A percentile compares a stretch with the other conserved stretches of the same genome.
phyloP scores from a whole-genome alignment of 2,329 filamentous ascomycete genomes.

The Colletotrichum higginsianum region DNA sequence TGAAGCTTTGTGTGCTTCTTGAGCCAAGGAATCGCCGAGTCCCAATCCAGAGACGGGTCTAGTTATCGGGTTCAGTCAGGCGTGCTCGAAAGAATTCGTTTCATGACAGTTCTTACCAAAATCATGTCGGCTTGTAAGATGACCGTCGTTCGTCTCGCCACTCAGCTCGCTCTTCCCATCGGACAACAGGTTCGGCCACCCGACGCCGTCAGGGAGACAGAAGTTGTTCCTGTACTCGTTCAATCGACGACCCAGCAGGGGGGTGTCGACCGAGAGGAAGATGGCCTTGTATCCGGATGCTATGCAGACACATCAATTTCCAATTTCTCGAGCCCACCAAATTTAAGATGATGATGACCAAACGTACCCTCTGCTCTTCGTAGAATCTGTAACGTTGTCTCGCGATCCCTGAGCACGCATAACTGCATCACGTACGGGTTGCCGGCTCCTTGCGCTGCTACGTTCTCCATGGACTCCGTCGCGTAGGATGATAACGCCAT shows the following conservation, averaged over 20 bases:
- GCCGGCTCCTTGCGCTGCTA: slow-evolving; percentile 54
- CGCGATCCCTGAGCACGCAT: slow-evolving; percentile 65
- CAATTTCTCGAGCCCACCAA: no score
- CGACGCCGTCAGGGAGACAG: slow-evolving; percentile 36
- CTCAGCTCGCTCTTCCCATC: slow-evolving; percentile 44
- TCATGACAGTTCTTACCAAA: not conserved
- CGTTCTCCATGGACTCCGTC: slow-evolving; percentile 61
- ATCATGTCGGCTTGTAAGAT: slow-evolving; percentile 6
- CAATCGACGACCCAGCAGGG: slow-evolving; percentile 66
- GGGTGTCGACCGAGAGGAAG: slow-evolving; percentile 69
- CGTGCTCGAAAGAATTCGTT: fast-evolving
- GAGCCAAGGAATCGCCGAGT: slow-evolving; percentile 64
- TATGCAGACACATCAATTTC: not conserved
- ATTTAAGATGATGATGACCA: no score
- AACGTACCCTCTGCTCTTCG: slow-evolving; percentile 58
- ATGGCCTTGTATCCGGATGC: slow-evolving; percentile 61
- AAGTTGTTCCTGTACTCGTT: slow-evolving; percentile 70
- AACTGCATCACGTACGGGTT: slow-evolving; percentile 64
- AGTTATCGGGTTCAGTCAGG: not conserved
- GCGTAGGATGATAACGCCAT: slow-evolving; percentile 66
- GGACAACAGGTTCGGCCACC: slow-evolving; percentile 18
- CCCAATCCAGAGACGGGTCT: slow-evolving; percentile 55
- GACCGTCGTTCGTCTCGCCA: not conserved
- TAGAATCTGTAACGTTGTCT: slow-evolving; percentile 57
- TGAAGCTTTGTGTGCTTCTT: slow-evolving; percentile 62